phyloP scores from a whole-genome alignment of 2,329 filamentous ascomycete species.

The Colletotrichum sp. region DNA sequence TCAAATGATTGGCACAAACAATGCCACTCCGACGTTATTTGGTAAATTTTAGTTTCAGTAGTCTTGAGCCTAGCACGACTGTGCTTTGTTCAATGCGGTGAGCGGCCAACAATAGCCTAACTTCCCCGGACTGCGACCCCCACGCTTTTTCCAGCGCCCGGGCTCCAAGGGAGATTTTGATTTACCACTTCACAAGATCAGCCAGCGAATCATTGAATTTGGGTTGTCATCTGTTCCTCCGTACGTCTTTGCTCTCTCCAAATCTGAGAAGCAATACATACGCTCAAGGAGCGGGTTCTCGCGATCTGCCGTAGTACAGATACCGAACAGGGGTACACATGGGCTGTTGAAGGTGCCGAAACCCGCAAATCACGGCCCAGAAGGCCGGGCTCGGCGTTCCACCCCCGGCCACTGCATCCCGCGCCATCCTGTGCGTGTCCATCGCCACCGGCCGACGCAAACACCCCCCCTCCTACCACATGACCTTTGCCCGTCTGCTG shows the following conservation, averaged over 20 bases:
- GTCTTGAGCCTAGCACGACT: neutral
- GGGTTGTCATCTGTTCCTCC: neutral
- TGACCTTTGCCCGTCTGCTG: neutral
- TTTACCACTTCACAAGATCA: neutral
- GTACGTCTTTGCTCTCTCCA: neutral
- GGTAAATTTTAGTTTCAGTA: neutral
- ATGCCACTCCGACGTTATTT: neutral
- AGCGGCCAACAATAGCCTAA: neutral
- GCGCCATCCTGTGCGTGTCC: neutral
- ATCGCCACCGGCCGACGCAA: neutral
- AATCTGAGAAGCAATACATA: no score
- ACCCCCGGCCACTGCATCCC: neutral
- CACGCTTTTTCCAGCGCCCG: neutral
- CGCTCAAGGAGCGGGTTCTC: neutral
- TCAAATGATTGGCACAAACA: neutral
- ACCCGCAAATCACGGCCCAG: neutral
- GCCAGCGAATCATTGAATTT: neutral
- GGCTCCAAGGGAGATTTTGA: neutral
- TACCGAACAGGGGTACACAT: neutral
- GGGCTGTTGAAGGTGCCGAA: neutral
- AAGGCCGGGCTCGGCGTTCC: neutral
- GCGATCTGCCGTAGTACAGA: neutral
- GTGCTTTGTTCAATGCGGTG: neutral
- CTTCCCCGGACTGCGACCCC: neutral
- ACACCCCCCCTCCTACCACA: neutral